phyloP scores from a whole-genome alignment of 352 stramenopile species.

The Globisporangium cederbergense region DNA sequence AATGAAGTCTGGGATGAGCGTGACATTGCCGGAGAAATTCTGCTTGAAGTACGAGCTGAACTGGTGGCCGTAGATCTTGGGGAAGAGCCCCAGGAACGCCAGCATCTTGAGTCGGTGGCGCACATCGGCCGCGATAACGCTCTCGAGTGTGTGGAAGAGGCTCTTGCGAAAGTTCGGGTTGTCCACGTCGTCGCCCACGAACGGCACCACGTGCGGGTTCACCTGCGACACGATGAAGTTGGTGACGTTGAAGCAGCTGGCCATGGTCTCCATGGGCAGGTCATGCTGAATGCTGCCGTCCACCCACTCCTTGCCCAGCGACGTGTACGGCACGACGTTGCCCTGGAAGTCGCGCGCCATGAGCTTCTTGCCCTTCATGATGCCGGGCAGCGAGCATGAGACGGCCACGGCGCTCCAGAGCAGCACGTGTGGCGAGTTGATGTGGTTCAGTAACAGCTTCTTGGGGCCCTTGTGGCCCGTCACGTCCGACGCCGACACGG shows the following conservation, averaged over 20 bases:
- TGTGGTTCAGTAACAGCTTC: constrained; percentile 91
- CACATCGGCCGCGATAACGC: constrained; percentile 74
- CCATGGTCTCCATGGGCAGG: constrained; percentile 92
- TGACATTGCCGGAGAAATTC: constrained; percentile 97
- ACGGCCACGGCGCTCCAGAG: constrained; percentile 89
- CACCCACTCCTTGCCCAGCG: constrained; percentile 91
- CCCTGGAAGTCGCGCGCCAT: constrained; percentile 75
- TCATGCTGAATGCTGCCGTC: constrained; percentile 91
- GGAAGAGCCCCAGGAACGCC: constrained; percentile 85
- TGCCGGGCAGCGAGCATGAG: constrained; percentile 89
- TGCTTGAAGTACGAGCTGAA: constrained; percentile 82
- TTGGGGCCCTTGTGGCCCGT: constrained; percentile 81
- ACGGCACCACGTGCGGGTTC: constrained; percentile 91
- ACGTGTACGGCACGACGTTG: constrained; percentile 88
- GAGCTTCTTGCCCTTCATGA: constrained; percentile 89
- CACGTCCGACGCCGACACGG: constrained; percentile 87
- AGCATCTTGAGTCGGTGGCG: constrained; percentile 69
- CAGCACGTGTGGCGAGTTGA: constrained; percentile 91
- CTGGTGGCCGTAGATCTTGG: constrained; percentile 78
- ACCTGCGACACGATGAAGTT: constrained; percentile 90
- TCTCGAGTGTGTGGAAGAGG: constrained; percentile 73
- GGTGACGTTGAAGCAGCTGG: constrained; percentile 92
- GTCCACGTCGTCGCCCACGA: constrained; percentile 88
- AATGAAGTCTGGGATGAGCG: constrained; percentile 89
- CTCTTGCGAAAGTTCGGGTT: constrained; percentile 60